Conservation (phyloP, 768 basidiomycete species). For the Russula sp. region DNA sequence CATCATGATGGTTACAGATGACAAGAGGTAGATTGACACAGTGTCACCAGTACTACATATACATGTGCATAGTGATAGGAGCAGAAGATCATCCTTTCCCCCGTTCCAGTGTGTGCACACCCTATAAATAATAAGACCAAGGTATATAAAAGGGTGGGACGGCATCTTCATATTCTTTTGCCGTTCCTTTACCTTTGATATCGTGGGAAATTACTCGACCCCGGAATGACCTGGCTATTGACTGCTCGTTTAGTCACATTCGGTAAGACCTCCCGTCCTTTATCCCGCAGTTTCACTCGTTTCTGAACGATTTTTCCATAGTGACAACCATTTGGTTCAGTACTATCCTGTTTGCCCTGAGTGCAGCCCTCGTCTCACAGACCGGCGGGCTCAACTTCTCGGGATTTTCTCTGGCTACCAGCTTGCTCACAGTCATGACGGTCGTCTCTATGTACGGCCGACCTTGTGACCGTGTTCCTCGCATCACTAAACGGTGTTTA, state of each 20-base stretch:
- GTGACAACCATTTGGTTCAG: slow-evolving; percentile 26
- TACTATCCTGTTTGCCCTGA: slow-evolving; percentile 31
- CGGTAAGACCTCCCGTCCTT: neutral
- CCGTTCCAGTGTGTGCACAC: too few relatives aligned
- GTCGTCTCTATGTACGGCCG: slow-evolving; percentile 29
- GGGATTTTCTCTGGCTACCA: slow-evolving; percentile 27
- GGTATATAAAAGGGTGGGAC: slow-evolving; percentile 4
- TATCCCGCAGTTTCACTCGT: too few relatives aligned
- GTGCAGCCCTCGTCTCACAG: slow-evolving; percentile 29
- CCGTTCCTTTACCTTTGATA: neutral
- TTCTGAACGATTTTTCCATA: neutral
- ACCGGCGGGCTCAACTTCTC: slow-evolving; percentile 25
- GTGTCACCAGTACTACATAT: too few relatives aligned
- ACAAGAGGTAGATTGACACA: too few relatives aligned
- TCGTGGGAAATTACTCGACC: neutral
- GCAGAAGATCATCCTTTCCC: too few relatives aligned
- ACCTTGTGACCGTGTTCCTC: neutral
- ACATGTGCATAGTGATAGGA: too few relatives aligned
- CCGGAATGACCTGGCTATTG: neutral
- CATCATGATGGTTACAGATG: too few relatives aligned
- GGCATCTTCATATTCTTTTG: neutral
- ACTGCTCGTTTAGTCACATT: neutral
- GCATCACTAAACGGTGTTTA: neutral
- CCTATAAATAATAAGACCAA: too few relatives aligned
- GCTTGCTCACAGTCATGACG: slow-evolving; percentile 29